Percentiles rank a stretch among this genome's conserved stretches.
Evolutionary conservation across 2,329 filamentous ascomycete species (phyloP).

Genomic region (Diaporthe citri): DNA sequence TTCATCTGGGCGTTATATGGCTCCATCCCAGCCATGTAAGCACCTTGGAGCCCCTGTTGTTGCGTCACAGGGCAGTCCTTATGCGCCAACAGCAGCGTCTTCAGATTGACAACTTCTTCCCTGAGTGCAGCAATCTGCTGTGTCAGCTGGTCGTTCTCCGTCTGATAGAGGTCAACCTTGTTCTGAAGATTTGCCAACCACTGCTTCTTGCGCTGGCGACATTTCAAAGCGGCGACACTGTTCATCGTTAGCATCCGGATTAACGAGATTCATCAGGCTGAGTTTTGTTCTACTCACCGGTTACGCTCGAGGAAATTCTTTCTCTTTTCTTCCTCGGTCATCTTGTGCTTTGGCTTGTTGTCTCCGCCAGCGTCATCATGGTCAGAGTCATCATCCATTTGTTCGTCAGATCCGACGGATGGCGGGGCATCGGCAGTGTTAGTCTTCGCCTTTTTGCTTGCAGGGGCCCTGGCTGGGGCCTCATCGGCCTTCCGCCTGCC

Average conservation of each 20-base stretch:
- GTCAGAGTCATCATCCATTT: constrained; percentile 56
- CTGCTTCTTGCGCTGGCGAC: constrained; percentile 97
- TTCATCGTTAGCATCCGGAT: neutral
- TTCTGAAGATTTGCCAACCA: constrained; percentile 95
- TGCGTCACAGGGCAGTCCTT: constrained; percentile 96
- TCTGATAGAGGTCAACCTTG: constrained; percentile 93
- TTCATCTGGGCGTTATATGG: constrained; percentile 69
- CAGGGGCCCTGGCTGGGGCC: constrained; percentile 70
- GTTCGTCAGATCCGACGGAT: constrained; percentile 48
- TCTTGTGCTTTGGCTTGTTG: constrained; percentile 78
- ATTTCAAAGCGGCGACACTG: constrained; percentile 96
- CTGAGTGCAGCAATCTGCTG: constrained; percentile 85
- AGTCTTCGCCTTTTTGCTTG: constrained; percentile 78
- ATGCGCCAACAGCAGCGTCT: constrained; percentile 91
- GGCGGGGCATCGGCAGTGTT: constrained; percentile 50
- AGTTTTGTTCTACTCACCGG: constrained; percentile 71
- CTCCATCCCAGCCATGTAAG: constrained; percentile 66
- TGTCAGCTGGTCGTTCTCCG: constrained; percentile 89
- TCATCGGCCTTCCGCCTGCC: constrained; percentile 85
- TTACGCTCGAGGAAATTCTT: constrained; percentile 98
- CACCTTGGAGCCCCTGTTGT: constrained; percentile 78
- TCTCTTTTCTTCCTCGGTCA: constrained; percentile 98
- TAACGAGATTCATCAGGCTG: neutral
- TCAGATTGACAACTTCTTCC: constrained; percentile 95
- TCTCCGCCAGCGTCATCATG: constrained; percentile 69